Evolutionary conservation across 1,284 basidiomycete genomes (phyloP).

Genomic region (Violaceomyces palustris): DNA sequence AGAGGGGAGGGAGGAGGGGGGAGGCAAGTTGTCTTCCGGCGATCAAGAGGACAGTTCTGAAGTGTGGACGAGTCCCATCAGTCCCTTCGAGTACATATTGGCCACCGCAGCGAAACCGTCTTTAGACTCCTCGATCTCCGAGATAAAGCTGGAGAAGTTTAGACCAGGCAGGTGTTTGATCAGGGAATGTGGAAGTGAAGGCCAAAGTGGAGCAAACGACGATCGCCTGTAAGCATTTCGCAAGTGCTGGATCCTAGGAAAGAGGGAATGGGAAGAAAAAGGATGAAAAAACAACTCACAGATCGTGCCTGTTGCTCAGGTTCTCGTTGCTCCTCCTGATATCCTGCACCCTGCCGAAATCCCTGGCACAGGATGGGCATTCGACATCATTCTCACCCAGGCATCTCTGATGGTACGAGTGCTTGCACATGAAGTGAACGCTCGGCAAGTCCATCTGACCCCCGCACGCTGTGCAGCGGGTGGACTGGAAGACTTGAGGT

Average conservation of each 20-base stretch:
- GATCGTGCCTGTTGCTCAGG: background rate
- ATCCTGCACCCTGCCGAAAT: conserved; percentile 83
- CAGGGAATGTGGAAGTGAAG: background rate
- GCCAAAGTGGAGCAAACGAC: background rate
- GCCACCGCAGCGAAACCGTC: conserved; percentile 24
- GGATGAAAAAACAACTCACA: background rate
- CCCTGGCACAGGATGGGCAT: conserved; percentile 78
- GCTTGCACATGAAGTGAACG: conserved; percentile 96
- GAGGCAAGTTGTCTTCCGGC: background rate
- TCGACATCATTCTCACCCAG: conserved; percentile 58
- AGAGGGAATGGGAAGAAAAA: background rate
- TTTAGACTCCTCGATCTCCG: background rate
- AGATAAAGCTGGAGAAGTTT: background rate
- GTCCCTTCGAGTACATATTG: conserved; percentile 11
- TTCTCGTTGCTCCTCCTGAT: conserved; percentile 54
- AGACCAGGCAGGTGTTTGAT: no score
- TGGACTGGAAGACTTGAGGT: conserved; percentile 86
- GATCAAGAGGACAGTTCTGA: conserved; percentile 1
- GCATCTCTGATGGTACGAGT: conserved; percentile 78
- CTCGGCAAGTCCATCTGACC: conserved; percentile 85
- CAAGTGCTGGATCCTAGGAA: background rate
- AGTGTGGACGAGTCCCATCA: conserved; percentile 10
- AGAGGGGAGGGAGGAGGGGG: background rate
- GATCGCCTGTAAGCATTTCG: background rate
- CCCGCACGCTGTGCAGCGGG: conserved; percentile 78